Conservation (phyloP, 257 asterid species). For the Anisodus tanguticus region DNA sequence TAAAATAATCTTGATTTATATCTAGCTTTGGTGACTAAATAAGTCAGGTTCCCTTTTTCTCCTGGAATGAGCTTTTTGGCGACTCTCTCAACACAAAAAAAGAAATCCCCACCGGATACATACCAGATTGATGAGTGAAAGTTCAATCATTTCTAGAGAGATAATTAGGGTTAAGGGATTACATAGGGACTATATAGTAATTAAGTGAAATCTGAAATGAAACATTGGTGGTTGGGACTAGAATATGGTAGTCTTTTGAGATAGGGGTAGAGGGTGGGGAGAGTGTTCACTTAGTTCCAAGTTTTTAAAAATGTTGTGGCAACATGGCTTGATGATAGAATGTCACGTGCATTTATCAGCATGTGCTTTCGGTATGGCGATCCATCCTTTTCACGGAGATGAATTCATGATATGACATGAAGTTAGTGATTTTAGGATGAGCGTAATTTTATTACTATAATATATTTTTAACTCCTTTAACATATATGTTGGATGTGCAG, state of each 20-base stretch:
- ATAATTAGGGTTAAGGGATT: background rate
- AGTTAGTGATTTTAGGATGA: background rate
- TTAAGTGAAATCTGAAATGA: background rate
- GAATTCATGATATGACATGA: background rate
- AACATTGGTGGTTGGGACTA: background rate
- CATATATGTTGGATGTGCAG: too few species aligned
- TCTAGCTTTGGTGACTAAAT: too few species aligned
- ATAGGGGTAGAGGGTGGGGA: background rate
- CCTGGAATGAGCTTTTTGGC: background rate
- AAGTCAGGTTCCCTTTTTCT: too few species aligned
- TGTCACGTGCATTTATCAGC: constrained; percentile 24
- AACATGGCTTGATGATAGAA: constrained; percentile 27
- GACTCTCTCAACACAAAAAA: background rate
- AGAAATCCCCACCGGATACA: too few species aligned
- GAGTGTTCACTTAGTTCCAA: constrained; percentile 10
- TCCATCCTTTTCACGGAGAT: constrained; percentile 21
- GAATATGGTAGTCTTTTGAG: background rate
- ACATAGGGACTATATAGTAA: background rate
- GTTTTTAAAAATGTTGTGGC: background rate
- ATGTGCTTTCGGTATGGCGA: constrained; percentile 20
- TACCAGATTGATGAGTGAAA: too few species aligned
- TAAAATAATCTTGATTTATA: background rate
- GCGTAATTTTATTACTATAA: background rate
- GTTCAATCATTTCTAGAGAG: too few species aligned
- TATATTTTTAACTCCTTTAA: background rate